phyloP scores from a whole-genome alignment of 345 rosid genomes.

The Dimocarpus longan region DNA sequence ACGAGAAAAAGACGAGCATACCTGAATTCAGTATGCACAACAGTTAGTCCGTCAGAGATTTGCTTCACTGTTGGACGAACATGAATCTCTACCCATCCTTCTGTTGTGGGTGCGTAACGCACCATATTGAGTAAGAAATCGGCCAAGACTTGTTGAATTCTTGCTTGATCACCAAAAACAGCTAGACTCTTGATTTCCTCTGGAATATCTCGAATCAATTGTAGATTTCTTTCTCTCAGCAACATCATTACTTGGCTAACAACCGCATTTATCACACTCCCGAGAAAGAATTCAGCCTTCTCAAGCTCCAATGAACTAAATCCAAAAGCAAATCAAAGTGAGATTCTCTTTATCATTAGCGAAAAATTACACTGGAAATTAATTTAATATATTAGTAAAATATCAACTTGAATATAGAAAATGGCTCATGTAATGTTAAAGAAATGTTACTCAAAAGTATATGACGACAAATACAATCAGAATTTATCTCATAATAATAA shows the following conservation, averaged over 20 bases:
- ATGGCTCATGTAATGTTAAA: background rate
- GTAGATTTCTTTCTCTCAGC: conserved; percentile 77
- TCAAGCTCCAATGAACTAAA: conserved; percentile 78
- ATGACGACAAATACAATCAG: background rate
- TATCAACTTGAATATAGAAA: background rate
- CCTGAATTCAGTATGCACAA: conserved; percentile 79
- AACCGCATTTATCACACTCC: conserved; percentile 86
- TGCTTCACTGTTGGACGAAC: conserved; percentile 64
- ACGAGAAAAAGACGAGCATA: conserved; percentile 25
- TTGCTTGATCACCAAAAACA: conserved; percentile 87
- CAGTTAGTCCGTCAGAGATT: conserved; percentile 46
- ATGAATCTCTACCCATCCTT: conserved; percentile 95
- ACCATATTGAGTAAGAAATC: conserved; percentile 89
- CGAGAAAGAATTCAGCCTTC: conserved; percentile 74
- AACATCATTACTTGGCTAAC: conserved; percentile 92
- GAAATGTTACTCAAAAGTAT: background rate
- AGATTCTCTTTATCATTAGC: conserved; percentile 29
- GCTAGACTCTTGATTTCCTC: conserved; percentile 79
- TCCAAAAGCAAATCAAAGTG: conserved; percentile 20
- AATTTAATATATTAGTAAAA: background rate
- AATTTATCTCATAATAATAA: background rate
- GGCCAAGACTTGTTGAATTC: conserved; percentile 91
- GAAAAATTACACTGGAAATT: background rate
- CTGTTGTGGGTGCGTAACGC: conserved; percentile 67
- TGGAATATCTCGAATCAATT: conserved; percentile 93